Conservation (phyloP, 148 eudicot genomes). For the Diospyros lotus region DNA sequence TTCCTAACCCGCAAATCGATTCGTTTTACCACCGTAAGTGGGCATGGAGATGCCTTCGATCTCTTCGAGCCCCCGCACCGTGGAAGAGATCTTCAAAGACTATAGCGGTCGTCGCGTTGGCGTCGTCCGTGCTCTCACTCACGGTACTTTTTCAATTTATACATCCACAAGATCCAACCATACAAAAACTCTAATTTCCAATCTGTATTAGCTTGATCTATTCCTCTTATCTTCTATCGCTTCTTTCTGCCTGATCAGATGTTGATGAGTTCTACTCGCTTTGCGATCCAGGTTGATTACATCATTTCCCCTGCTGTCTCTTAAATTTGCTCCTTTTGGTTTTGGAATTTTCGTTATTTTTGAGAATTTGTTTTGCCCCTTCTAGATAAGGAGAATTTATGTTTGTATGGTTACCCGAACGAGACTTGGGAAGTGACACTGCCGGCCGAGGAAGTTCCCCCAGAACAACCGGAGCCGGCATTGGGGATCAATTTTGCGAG, state of each 20-base stretch:
- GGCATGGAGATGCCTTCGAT: too few relatives aligned
- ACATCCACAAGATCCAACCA: background rate
- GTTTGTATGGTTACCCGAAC: constrained; percentile 39
- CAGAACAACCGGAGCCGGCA: constrained; percentile 44
- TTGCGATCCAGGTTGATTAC: constrained; percentile 35
- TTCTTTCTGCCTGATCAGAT: constrained; percentile 19
- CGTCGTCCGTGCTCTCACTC: too few relatives aligned
- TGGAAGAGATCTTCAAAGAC: too few relatives aligned
- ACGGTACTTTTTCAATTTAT: too few relatives aligned
- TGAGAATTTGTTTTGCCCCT: constrained; percentile 1
- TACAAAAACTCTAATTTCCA: background rate
- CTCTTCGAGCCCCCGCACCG: too few relatives aligned
- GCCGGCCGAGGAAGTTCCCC: constrained; percentile 51
- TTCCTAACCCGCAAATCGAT: too few relatives aligned
- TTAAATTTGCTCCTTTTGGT: background rate
- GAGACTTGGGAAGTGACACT: constrained; percentile 40
- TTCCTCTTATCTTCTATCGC: background rate
- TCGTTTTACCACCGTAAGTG: too few relatives aligned
- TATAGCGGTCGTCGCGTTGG: too few relatives aligned
- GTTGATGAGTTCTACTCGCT: constrained; percentile 32
- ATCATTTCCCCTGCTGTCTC: background rate
- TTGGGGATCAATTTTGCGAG: constrained; percentile 44
- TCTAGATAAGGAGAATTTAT: constrained; percentile 43
- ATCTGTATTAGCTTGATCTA: background rate
- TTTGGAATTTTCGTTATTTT: background rate